Percentiles rank a stretch among this genome's conserved stretches.
Evolutionary conservation across 2,329 filamentous ascomycete species (phyloP).

Genomic region (Pezicula rhizophila): DNA sequence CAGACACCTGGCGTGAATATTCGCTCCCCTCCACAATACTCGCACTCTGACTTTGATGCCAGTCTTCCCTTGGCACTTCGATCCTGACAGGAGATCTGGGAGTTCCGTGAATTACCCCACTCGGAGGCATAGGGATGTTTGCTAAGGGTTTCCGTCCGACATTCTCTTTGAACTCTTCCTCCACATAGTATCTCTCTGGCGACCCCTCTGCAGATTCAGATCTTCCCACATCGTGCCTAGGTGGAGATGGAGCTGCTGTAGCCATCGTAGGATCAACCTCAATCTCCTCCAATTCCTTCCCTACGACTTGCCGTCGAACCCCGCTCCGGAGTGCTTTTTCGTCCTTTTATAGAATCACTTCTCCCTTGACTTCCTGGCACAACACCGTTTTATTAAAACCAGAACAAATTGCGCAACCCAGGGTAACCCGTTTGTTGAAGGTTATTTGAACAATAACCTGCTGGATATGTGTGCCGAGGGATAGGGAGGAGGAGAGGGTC

Average conservation of each 20-base stretch:
- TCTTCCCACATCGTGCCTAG: background rate
- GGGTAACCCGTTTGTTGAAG: no score
- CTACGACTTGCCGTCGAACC: no score
- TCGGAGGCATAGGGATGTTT: slow-evolving; percentile 16
- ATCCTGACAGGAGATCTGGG: slow-evolving; percentile 52
- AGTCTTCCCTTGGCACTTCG: slow-evolving; percentile 47
- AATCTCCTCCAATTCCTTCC: background rate
- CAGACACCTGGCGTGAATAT: slow-evolving; percentile 9
- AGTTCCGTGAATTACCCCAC: slow-evolving; percentile 38
- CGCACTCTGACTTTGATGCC: slow-evolving; percentile 44
- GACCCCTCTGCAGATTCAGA: background rate
- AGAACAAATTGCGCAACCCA: no score
- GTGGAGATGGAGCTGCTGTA: background rate
- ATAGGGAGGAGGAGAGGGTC: no score
- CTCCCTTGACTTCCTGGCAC: no score
- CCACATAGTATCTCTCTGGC: slow-evolving; percentile 1
- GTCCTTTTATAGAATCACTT: no score
- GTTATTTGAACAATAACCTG: no score
- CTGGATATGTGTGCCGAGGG: no score
- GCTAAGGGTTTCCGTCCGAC: slow-evolving; percentile 15
- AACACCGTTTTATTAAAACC: no score
- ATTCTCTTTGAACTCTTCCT: slow-evolving; percentile 20
- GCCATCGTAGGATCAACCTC: background rate
- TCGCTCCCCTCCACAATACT: slow-evolving; percentile 37
- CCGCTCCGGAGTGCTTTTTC: no score